Conservation (phyloP, 2,329 filamentous ascomycete species). For the Colletotrichum aenigma region DNA sequence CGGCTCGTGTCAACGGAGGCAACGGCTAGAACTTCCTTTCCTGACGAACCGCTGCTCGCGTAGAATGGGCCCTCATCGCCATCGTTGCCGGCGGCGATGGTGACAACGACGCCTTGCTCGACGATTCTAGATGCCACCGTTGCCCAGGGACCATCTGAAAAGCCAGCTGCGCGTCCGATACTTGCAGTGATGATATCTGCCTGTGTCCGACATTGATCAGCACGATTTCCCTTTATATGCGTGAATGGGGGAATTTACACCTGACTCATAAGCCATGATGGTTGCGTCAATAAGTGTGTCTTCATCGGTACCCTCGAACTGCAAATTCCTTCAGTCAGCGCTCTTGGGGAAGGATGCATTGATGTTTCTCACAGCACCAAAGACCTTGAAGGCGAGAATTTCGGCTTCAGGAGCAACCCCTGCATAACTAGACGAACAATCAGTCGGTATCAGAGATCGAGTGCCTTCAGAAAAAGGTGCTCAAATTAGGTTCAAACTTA, state of each 20-base stretch:
- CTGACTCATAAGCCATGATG: constrained; percentile 19
- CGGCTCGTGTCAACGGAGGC: constrained; percentile 41
- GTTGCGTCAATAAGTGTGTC: constrained; percentile 14
- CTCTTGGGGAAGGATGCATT: neutral
- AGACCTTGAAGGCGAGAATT: constrained; percentile 28
- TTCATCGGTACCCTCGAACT: constrained; percentile 20
- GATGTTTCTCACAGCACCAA: constrained; percentile 16
- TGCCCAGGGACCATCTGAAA: constrained; percentile 15
- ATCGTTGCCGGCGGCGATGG: constrained; percentile 56
- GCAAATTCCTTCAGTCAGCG: neutral
- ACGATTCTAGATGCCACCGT: constrained; percentile 12
- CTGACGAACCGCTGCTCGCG: constrained; percentile 42
- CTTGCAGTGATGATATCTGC: constrained; percentile 18
- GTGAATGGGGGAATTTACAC: neutral
- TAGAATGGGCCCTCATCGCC: constrained; percentile 54
- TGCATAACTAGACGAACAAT: too few species aligned
- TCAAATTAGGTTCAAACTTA: too few species aligned
- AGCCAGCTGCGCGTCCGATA: constrained; percentile 9
- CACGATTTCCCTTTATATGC: fast-evolving
- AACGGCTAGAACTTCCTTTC: constrained; percentile 44
- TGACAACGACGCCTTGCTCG: constrained; percentile 49
- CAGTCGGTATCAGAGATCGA: too few species aligned
- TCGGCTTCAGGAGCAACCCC: constrained; percentile 29
- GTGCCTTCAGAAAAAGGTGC: too few species aligned
- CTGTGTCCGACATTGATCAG: neutral